Evolutionary conservation across 1,284 basidiomycete species (phyloP).

Genomic region (Puccinia horiana): DNA sequence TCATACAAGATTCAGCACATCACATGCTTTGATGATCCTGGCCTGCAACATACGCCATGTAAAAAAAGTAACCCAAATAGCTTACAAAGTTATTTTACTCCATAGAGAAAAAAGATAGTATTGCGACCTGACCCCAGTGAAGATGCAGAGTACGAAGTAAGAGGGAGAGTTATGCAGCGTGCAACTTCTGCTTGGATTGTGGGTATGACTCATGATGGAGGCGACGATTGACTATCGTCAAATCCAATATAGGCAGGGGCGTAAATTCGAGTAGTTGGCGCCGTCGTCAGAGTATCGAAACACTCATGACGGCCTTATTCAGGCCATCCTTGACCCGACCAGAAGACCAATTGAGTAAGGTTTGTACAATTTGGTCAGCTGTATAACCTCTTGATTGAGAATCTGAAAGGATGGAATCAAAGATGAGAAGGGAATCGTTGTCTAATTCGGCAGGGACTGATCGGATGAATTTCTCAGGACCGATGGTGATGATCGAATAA

Average conservation of each 20-base stretch:
- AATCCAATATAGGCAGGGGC: constrained; percentile 19
- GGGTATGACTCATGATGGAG: background rate
- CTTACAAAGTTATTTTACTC: too few species aligned
- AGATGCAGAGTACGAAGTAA: too few species aligned
- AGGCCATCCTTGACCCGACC: constrained; percentile 75
- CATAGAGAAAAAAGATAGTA: too few species aligned
- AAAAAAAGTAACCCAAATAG: too few species aligned
- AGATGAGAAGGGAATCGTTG: constrained; percentile 58
- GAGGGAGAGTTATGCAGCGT: too few species aligned
- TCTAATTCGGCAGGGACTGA: constrained; percentile 59
- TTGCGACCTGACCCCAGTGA: too few species aligned
- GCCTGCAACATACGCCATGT: too few species aligned
- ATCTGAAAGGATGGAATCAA: constrained; percentile 53
- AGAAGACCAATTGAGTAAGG: constrained; percentile 69
- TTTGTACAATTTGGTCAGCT: constrained; percentile 66
- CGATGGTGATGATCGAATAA: constrained; percentile 77
- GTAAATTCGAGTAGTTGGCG: constrained; percentile 67
- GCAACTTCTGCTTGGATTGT: too few species aligned
- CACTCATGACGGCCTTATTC: constrained; percentile 82
- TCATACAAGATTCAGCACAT: too few species aligned
- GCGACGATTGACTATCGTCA: background rate
- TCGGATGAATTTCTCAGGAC: constrained; percentile 61
- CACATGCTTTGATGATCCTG: too few species aligned
- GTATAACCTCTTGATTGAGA: constrained; percentile 69
- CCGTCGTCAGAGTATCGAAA: constrained; percentile 93